Evolutionary conservation across 768 basidiomycete species (phyloP).

Genomic region (Termitomyces titanicus): DNA sequence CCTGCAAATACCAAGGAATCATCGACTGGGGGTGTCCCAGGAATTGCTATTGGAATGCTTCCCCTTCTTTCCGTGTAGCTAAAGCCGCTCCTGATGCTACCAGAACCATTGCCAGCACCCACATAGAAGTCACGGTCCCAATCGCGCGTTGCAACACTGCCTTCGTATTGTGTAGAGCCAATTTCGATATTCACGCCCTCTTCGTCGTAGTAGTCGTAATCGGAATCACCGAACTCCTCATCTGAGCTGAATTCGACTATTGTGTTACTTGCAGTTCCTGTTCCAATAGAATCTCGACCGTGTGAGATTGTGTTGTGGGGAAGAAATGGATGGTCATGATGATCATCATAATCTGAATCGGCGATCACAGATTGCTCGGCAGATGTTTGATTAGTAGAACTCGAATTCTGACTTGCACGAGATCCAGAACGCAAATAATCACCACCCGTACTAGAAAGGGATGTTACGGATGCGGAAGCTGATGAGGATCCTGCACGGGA

Average conservation of each 20-base stretch:
- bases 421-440: slow-evolving; percentile 27
- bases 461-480: slow-evolving; percentile 42
- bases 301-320: slow-evolving; percentile 18
- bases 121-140: slow-evolving; percentile 21
- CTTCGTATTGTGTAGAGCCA: slow-evolving; percentile 32
- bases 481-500: slow-evolving; percentile 46
- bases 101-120: slow-evolving; percentile 19
- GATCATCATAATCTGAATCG: slow-evolving; percentile 34
- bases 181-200: slow-evolving; percentile 36
- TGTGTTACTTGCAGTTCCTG: slow-evolving; percentile 22
- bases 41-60: slow-evolving; percentile 62
- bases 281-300: slow-evolving; percentile 24
- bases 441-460: slow-evolving; percentile 32
- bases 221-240: slow-evolving; percentile 41
- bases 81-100: slow-evolving; percentile 19
- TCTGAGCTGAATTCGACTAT: slow-evolving; percentile 43
- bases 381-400: slow-evolving; percentile 31
- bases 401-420: slow-evolving; percentile 25
- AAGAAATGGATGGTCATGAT: slow-evolving; percentile 29
- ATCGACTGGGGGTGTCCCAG: slow-evolving; percentile 26
- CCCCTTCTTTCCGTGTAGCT: slow-evolving; percentile 36
- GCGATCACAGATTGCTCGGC: slow-evolving; percentile 32
- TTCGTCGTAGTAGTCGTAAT: slow-evolving; percentile 33
- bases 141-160: slow-evolving; percentile 21
- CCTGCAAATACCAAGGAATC: slow-evolving; percentile 18